phyloP scores from a whole-genome alignment of 2,329 filamentous ascomycete species.

The Ophiostoma fasciatum region DNA sequence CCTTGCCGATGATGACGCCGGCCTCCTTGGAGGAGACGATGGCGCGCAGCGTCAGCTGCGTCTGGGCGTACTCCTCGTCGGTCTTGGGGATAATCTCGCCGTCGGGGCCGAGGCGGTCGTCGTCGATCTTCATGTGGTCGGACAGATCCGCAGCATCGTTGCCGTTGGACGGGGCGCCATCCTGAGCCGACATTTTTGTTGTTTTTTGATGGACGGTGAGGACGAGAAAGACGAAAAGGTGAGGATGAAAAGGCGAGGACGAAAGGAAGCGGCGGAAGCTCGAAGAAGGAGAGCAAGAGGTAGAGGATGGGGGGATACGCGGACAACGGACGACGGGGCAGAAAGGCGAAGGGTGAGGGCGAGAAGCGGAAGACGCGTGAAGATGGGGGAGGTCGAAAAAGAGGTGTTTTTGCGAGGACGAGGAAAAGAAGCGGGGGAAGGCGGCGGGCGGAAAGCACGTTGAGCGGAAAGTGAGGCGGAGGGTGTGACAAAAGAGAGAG shows the following conservation, averaged over 20 bases:
- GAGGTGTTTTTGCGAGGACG: too few species aligned
- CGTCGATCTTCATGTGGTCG: conserved; percentile 53
- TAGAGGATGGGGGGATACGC: too few species aligned
- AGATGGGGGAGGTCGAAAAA: too few species aligned
- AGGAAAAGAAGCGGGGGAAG: too few species aligned
- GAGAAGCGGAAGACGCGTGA: too few species aligned
- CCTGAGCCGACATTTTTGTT: conserved; percentile 46
- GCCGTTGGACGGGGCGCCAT: conserved; percentile 40
- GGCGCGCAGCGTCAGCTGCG: conserved; percentile 84
- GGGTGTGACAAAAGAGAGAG: too few species aligned
- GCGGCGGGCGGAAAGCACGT: too few species aligned
- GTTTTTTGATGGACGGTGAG: conserved; percentile 4
- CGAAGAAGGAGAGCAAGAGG: conserved; percentile 1
- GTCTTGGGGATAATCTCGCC: conserved; percentile 75
- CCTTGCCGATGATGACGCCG: conserved; percentile 97
- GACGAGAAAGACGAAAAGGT: conserved; percentile 6
- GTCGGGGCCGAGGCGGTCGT: conserved; percentile 51
- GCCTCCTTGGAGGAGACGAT: conserved; percentile 99
- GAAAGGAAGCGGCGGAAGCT: not conserved
- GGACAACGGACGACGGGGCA: too few species aligned
- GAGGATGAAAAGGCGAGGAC: conserved; percentile 7
- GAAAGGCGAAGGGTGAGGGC: too few species aligned
- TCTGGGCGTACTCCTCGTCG: conserved; percentile 89
- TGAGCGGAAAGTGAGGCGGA: too few species aligned
- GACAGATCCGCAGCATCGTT: conserved; percentile 45